Conservation (phyloP, 1,284 basidiomycete genomes). For the Inonotus hispidus region DNA sequence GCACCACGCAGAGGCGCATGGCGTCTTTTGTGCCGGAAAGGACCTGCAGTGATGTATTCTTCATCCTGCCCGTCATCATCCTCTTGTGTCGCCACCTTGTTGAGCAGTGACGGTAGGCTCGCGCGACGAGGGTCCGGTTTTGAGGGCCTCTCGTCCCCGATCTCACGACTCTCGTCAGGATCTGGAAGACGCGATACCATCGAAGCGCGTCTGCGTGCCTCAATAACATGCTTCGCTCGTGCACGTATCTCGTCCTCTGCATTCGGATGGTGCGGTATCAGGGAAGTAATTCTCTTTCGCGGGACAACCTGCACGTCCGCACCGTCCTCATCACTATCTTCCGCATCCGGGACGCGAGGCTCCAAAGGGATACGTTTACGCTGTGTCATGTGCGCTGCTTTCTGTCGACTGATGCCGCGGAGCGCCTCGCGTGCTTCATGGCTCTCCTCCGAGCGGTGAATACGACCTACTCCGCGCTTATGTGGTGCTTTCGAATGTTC, state of each 20-base stretch:
- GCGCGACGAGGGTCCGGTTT: neutral
- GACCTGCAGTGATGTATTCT: neutral
- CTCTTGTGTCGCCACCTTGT: neutral
- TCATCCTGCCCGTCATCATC: neutral
- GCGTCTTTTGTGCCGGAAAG: neutral
- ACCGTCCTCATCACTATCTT: neutral
- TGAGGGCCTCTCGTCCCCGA: neutral
- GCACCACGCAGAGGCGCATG: neutral
- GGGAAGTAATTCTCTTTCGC: neutral
- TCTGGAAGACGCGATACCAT: neutral
- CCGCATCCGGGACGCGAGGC: neutral
- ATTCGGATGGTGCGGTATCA: neutral
- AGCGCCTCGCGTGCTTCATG: neutral
- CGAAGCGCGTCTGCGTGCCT: neutral
- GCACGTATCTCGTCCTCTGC: conserved; percentile 2
- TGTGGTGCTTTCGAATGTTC: neutral
- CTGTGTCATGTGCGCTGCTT: neutral
- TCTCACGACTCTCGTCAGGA: conserved; percentile 9
- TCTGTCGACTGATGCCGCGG: neutral
- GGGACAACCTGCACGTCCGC: neutral
- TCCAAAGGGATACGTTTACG: neutral
- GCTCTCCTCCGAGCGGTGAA: neutral
- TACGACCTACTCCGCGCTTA: neutral
- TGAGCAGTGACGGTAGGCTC: neutral
- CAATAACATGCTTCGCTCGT: neutral